phyloP scores from a whole-genome alignment of 208 protist species.

The Crithidia fasciculata region DNA sequence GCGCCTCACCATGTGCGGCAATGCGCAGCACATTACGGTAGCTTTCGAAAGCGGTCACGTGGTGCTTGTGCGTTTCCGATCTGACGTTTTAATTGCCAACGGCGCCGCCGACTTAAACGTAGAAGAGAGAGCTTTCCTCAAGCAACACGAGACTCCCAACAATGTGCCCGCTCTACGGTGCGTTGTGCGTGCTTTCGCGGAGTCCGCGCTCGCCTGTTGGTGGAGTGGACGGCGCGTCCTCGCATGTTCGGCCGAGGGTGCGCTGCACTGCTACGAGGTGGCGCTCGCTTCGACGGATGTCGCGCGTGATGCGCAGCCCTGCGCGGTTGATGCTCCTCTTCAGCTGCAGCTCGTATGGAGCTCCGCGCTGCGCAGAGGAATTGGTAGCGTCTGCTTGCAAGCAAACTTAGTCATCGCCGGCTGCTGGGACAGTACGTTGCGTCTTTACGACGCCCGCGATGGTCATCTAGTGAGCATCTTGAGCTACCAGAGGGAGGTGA shows the following conservation, averaged over 20 bases:
- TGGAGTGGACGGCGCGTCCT: slow-evolving; percentile 53
- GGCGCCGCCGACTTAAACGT: background rate
- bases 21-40: slow-evolving; percentile 40
- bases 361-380: slow-evolving; percentile 50
- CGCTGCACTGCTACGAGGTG: slow-evolving; percentile 69
- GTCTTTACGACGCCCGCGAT: slow-evolving; percentile 60
- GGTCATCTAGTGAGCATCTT: slow-evolving; percentile 66
- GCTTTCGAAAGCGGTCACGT: slow-evolving; percentile 86
- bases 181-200: slow-evolving; percentile 68
- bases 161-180: slow-evolving; percentile 24
- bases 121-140: background rate
- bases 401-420: slow-evolving; percentile 61
- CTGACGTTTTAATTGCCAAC: background rate
- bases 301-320: background rate
- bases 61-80: slow-evolving; percentile 35
- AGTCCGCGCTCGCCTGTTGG: slow-evolving; percentile 67
- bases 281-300: background rate
- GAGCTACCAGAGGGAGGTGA: slow-evolving; percentile 54
- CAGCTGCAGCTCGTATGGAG: slow-evolving; percentile 56
- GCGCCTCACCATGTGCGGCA: slow-evolving; percentile 55
- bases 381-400: slow-evolving; percentile 63
- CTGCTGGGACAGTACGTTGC: slow-evolving; percentile 79
- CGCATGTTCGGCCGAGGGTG: slow-evolving; percentile 68
- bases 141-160: too few relatives aligned
- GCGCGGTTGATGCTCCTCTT: slow-evolving; percentile 4